Base-by-base conservation (phyloP, 2,329 filamentous ascomycete species). In the Lecanoromycetidae sp. region DNA sequence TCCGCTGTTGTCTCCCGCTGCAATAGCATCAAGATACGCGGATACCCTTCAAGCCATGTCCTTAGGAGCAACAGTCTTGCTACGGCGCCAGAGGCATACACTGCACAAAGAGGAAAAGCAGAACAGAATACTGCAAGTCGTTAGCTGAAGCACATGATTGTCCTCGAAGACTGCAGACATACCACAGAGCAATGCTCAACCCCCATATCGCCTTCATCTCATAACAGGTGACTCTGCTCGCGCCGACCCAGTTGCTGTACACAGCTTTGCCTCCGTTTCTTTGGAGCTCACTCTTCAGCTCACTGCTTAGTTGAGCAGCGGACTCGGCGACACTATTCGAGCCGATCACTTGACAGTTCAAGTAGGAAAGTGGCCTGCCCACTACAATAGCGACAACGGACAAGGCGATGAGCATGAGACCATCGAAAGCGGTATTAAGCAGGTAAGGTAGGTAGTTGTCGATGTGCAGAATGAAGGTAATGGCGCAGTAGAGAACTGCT, bases 151-250 rank as follows among this genome's bases (percentile, higher is more conserved):
- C n/a, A 36, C 15, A 12, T 17, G 25, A 6, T 19, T 15, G 44
- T 22, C 6, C 7, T 30, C 37, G 27, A 22, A 6, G 23, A 7
- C 13, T 12, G 5, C 33, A 17, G 26, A 69, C 71, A 60, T 60
- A 78, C 75, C 75, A 87, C 41, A 93, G 74, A 4, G 80, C 80
- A 63, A 94, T 88, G 62, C 79, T 77, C 51, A 94, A 66, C 1
- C 87, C 87, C 88, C 87, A 94, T 55, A 91, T 77, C 13, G 83
- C 77, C 72, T 94, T 93, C 63, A 87, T 79, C 69, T 91, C 80
- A 58, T 80, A 79, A 68, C 88, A 95, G 46, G 84, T 83, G 15
- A 74, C 59, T 60, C 71, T 74, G 10, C 70, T 77, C 7, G 73
- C 70, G n/a, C 75, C 75, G 36, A 77, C 75, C 74, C 75, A 80